Base-by-base conservation (phyloP, 225 moss, liverwort and hornwort species). In the Asterella californica region DNA sequence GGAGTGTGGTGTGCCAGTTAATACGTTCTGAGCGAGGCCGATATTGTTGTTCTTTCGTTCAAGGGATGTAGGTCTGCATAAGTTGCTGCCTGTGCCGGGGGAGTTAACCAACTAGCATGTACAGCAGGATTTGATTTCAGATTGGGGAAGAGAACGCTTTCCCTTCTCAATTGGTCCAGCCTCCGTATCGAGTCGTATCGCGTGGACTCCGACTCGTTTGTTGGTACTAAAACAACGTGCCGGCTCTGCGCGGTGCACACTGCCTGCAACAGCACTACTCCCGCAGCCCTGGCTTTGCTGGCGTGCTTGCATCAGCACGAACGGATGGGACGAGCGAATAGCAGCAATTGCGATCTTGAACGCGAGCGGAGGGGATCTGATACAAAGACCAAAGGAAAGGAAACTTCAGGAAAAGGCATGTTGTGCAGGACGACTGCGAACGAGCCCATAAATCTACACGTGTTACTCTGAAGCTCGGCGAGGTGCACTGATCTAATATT, bases 401-500 rank as follows among this genome's bases (percentile, higher is more conserved):
- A 19, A 19, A 15, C 21, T 19, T 57, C 57, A 22, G 5, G 17
- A 57, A 24, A 57, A 57, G 17, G 18, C 57, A 57, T 57, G 0
- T 57, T 24, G 15, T 57, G 10, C 57, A 22, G 57, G 57, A 57
- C 57, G 21, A 57, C 22, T 57, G n/a, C 2, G 69, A 22, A 45
- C 12, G 9, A 38, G 33, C 18, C 42, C 69, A 45, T 70, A 70
- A 70, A 70, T 70, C 69, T 45, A 42, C 69, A 70, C 69, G 69
- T 70, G 69, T 70, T 4, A 30, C 38, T 37, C 69, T 42, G 69
- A 64, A 70, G 69, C 69, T 70, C 42, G 69, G 69, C 69, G 69
- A 70, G 24, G 17, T 45, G 69, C 69, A 24, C 69, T 70, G 38
- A 45, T 70, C 69, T 70, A 70, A 70, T 70, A 70, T 70, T 45